Evolutionary conservation across 2,329 filamentous ascomycete species (phyloP).

Genomic region (Thielaviopsis musarum): DNA sequence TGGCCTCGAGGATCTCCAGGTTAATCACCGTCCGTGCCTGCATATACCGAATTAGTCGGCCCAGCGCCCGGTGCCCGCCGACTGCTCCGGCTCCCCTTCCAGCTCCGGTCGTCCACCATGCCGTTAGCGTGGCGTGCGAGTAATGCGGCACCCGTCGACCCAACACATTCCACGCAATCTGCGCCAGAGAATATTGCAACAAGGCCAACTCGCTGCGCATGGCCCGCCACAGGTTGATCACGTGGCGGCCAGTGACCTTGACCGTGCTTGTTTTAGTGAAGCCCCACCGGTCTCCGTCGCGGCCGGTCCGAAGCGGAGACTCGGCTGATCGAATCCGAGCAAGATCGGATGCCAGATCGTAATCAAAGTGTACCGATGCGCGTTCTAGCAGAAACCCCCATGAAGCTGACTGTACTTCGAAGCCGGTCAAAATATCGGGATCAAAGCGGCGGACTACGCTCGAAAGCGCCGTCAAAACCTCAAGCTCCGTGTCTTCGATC

Average conservation of each 20-base stretch:
- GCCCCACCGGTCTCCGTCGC: slow-evolving; percentile 78
- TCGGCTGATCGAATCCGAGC: not conserved
- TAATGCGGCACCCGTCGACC: slow-evolving; percentile 83
- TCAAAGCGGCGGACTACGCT: slow-evolving; percentile 72
- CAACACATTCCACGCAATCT: slow-evolving; percentile 80
- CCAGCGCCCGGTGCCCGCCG: slow-evolving; percentile 23
- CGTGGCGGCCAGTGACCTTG: slow-evolving; percentile 79
- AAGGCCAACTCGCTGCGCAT: slow-evolving; percentile 89
- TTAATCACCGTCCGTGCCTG: slow-evolving; percentile 59
- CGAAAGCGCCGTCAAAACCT: slow-evolving; percentile 70
- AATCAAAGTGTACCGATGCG: slow-evolving; percentile 71
- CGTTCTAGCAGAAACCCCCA: slow-evolving; percentile 95
- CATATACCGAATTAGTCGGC: slow-evolving; percentile 66
- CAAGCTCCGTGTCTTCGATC: slow-evolving; percentile 64
- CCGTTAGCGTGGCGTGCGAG: slow-evolving; percentile 57
- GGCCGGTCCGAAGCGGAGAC: slow-evolving; percentile 46
- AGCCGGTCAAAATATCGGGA: slow-evolving; percentile 85
- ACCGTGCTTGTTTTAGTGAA: slow-evolving; percentile 90
- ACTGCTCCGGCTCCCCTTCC: not conserved
- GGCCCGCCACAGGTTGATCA: slow-evolving; percentile 93
- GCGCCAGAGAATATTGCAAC: slow-evolving; percentile 91
- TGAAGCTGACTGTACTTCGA: slow-evolving; percentile 81
- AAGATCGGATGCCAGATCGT: slow-evolving; percentile 78
- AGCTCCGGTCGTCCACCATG: slow-evolving; percentile 45
- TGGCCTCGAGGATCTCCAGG: slow-evolving; percentile 78